Evolutionary conservation across 2,329 filamentous ascomycete genomes (phyloP), one percentile per base, ranked within the genome.

Genomic region (Magnaporthiopsis incrustans): DNA sequence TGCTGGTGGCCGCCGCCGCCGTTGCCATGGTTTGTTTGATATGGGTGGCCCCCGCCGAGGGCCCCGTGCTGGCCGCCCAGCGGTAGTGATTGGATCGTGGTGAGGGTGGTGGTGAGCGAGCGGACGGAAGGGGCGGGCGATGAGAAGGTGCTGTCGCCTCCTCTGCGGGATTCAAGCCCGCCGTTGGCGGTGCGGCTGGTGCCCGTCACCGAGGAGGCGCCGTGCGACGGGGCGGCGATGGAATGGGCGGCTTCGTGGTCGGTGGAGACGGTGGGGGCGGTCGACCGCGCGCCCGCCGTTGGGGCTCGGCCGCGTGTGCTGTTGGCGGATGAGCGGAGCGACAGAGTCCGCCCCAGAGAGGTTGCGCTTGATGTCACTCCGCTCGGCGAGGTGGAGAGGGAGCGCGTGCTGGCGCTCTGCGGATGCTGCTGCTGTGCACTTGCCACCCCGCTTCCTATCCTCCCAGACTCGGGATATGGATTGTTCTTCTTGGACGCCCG

Each of bases 401-500:
- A 87, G 63, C 78, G 77, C 59, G 79, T 80, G 72, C 82, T 84
- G 79, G 70, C 78, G 68, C 62, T 25, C 44, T 53, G 44, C 18
- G 3, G 18, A 11, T 53, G 18, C 10, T 53, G 27, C 69, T 68
- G 50, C 72, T 72, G 68, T 57, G 58, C 68, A 65, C 60, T 64
- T 67, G 38, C 67, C 68, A 32, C 44, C 56, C 73, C 67, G 64
- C 71, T 69, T 66, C 76, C 75, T 65, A 86, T 72, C 59, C 83
- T 83, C 65, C 90, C 90, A 2, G 92, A 96, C 70, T 94, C 84
- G 11, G 91, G 91, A 72, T 97, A 97, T n/a, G 93, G 93, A 73
- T 94, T 94, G 80, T 97, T 96, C 75, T 89, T 88, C 71, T 87
- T 86, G 62, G 81, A 78, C 25, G 77, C 74, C 60, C 80, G 82